phyloP scores from a whole-genome alignment of 2,329 filamentous ascomycete species.

The Triangularia setosa region DNA sequence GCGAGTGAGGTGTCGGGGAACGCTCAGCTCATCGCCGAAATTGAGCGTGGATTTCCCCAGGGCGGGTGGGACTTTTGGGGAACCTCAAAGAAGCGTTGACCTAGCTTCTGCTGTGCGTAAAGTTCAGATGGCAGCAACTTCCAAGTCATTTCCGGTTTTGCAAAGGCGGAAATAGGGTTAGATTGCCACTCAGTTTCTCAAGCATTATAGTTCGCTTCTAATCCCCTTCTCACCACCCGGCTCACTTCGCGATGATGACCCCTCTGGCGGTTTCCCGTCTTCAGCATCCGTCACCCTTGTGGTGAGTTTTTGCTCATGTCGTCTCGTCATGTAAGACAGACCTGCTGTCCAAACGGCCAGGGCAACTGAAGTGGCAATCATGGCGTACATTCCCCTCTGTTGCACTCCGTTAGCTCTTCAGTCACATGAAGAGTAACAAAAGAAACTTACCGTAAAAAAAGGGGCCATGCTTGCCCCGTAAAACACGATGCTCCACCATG shows the following conservation, averaged over 20 bases:
- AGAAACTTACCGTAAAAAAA: conserved; percentile 53
- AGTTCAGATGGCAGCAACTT: background rate
- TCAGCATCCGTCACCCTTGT: background rate
- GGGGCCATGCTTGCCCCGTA: conserved; percentile 65
- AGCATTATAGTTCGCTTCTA: background rate
- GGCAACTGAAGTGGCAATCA: conserved; percentile 61
- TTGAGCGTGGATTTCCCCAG: background rate
- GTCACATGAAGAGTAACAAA: conserved; percentile 7
- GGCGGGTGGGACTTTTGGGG: background rate
- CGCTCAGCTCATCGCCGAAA: background rate
- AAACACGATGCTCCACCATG: conserved; percentile 71
- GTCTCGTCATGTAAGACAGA: conserved; percentile 43
- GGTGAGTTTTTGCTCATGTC: conserved; percentile 3
- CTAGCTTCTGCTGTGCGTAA: background rate
- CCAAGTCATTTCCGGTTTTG: too few species aligned
- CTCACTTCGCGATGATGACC: background rate
- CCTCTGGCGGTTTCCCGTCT: background rate
- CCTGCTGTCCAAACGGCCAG: conserved; percentile 56
- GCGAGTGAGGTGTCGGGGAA: background rate
- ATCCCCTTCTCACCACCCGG: background rate
- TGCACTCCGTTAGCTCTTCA: conserved; percentile 13
- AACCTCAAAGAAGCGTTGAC: background rate
- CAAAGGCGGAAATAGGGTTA: background rate
- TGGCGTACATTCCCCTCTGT: conserved; percentile 67
- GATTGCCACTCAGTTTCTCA: background rate